A percentile compares a stretch with the other conserved stretches of the same genome.
Conservation (phyloP, 2,329 filamentous ascomycete species). For the Lasiodiplodia citricola region DNA sequence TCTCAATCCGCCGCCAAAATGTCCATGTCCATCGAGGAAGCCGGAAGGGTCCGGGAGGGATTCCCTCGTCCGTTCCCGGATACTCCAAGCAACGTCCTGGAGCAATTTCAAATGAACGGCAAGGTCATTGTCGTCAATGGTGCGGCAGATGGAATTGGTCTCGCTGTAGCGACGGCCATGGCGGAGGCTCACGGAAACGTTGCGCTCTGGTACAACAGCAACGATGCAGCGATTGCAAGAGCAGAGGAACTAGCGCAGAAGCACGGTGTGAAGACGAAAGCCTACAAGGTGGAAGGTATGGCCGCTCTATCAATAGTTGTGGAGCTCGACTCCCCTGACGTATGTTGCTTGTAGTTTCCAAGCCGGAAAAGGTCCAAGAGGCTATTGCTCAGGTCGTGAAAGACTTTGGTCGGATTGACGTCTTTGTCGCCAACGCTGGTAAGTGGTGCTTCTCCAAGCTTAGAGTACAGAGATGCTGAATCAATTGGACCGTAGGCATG, state of each 20-base stretch:
- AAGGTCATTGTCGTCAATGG: slow-evolving; percentile 51
- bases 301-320: not conserved
- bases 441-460: slow-evolving; percentile 28
- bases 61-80: slow-evolving; percentile 34
- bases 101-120: slow-evolving; percentile 38
- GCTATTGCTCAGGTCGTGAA: slow-evolving; percentile 41
- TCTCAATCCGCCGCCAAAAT: slow-evolving; percentile 29
- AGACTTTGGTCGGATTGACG: slow-evolving; percentile 52
- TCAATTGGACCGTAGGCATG: slow-evolving; percentile 40
- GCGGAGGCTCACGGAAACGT: slow-evolving; percentile 52
- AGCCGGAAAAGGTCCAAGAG: slow-evolving; percentile 38
- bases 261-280: slow-evolving; percentile 65
- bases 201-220: slow-evolving; percentile 52
- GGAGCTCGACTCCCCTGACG: not conserved
- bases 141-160: slow-evolving; percentile 47
- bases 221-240: slow-evolving; percentile 30
- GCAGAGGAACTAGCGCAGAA: slow-evolving; percentile 57
- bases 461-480: not conserved
- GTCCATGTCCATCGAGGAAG: slow-evolving; percentile 41
- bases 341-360: slow-evolving; percentile 23
- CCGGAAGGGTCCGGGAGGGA: slow-evolving; percentile 28
- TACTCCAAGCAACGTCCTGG: slow-evolving; percentile 52
- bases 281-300: slow-evolving; percentile 64
- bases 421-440: slow-evolving; percentile 55
- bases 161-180: slow-evolving; percentile 42